Evolutionary conservation across 2,329 filamentous ascomycete genomes (phyloP).

Genomic region (Pseudovirgaria hyperparasitica): DNA sequence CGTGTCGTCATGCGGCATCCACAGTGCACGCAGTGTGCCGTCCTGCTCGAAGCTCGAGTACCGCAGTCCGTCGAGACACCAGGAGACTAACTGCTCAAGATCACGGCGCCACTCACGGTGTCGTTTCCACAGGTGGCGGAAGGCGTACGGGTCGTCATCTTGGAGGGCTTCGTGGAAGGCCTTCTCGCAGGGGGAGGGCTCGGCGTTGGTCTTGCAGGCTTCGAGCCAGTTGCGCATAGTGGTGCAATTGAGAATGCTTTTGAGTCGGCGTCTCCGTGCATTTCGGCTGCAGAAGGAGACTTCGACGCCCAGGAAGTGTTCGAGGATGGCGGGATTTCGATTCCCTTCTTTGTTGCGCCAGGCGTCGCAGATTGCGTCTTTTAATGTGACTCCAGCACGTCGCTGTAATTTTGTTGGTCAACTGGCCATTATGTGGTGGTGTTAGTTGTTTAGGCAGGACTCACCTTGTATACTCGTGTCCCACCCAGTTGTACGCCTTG

Average conservation of each 20-base stretch:
- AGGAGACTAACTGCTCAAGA: constrained; percentile 3
- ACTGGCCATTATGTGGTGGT: constrained; percentile 6
- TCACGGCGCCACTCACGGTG: constrained; percentile 4
- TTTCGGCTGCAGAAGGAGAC: constrained; percentile 3
- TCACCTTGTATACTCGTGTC: constrained; percentile 4
- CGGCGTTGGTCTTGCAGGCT: constrained; percentile 2
- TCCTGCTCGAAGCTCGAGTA: constrained; percentile 4
- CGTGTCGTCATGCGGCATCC: constrained; percentile 2
- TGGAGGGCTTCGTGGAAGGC: constrained; percentile 5
- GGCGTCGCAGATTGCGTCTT: constrained; percentile 4
- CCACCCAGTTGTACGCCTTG: constrained; percentile 3
- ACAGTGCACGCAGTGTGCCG: constrained; percentile 2
- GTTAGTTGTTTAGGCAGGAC: not conserved
- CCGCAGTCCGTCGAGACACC: constrained; percentile 4
- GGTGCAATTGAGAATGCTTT: constrained; percentile 2
- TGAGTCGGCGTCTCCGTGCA: constrained; percentile 3
- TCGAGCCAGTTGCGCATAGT: constrained; percentile 6
- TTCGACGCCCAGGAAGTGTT: constrained; percentile 4
- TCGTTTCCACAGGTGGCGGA: constrained; percentile 3
- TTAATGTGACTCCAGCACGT: constrained; percentile 3
- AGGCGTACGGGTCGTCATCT: constrained; percentile 2
- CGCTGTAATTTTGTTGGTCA: constrained; percentile 13
- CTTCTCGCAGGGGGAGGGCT: constrained; percentile 2
- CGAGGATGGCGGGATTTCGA: constrained; percentile 4
- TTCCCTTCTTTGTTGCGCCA: constrained; percentile 3